A percentile compares a stretch with the other conserved stretches of the same genome.
Conservation (phyloP, 495 filamentous ascomycete genomes). For the Aspergillus bertholletiae region DNA sequence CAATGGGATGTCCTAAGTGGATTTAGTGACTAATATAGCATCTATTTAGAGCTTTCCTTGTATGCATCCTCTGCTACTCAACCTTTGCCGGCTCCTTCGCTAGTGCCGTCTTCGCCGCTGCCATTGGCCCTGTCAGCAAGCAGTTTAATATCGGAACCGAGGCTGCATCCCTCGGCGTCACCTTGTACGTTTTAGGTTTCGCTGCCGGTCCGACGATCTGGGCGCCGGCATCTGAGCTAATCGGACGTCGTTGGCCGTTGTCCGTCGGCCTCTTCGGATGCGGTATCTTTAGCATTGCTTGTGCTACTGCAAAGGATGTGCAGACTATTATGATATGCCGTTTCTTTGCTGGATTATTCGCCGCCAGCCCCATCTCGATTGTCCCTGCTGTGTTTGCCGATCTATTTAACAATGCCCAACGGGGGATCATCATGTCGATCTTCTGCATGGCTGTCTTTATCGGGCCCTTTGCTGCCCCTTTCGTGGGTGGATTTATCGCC, state of each 20-base stretch:
- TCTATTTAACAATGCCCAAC: conserved; percentile 44
- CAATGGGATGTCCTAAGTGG: conserved; percentile 1
- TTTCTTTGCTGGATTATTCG: conserved; percentile 51
- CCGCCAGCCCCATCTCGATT: conserved; percentile 46
- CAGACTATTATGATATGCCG: conserved; percentile 51
- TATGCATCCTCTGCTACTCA: conserved; percentile 39
- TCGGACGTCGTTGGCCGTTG: conserved; percentile 58
- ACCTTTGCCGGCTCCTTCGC: conserved; percentile 52
- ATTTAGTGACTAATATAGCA: background rate
- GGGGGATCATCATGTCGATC: conserved; percentile 46
- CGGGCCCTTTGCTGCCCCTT: conserved; percentile 45
- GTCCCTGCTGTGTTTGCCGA: conserved; percentile 52
- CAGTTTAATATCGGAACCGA: conserved; percentile 45
- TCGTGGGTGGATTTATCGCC: conserved; percentile 45
- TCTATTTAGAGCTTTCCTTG: conserved; percentile 20
- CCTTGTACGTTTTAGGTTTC: conserved; percentile 53
- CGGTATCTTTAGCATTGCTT: conserved; percentile 52
- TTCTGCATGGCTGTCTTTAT: conserved; percentile 50
- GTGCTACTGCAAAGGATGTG: conserved; percentile 54
- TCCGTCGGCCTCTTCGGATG: conserved; percentile 49
- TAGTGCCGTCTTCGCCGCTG: conserved; percentile 53
- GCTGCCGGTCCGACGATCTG: conserved; percentile 53
- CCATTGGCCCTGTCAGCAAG: conserved; percentile 35
- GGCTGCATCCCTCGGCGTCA: conserved; percentile 50
- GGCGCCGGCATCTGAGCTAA: conserved; percentile 73